Conservation (phyloP, 352 stramenopile species). For the Blastocystis sp. region DNA sequence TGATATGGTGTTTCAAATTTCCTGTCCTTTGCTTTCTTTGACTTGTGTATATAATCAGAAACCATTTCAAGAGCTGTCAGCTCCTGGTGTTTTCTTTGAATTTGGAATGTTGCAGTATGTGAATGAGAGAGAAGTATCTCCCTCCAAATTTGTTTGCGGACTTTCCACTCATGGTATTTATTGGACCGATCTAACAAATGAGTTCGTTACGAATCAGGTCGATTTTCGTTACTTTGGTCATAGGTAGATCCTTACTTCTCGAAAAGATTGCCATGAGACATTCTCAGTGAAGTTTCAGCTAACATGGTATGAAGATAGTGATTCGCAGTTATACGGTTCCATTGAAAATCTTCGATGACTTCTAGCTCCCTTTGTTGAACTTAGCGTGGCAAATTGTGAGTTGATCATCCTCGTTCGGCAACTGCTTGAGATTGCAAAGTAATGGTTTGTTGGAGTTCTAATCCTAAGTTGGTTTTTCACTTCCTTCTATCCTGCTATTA, state of each 20-base stretch:
- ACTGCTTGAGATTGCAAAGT: slow-evolving; percentile 32
- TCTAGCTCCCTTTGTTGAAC: slow-evolving; percentile 3
- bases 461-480: slow-evolving; percentile 10
- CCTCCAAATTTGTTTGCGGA: background rate
- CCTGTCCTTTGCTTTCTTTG: background rate
- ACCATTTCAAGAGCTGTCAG: background rate
- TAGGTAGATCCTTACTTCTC: background rate
- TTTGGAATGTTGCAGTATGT: background rate
- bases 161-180: background rate
- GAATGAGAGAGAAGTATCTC: background rate
- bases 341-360: background rate
- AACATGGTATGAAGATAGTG: background rate
- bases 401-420: background rate
- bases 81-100: slow-evolving; percentile 1
- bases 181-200: slow-evolving; percentile 2
- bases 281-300: slow-evolving; percentile 2
- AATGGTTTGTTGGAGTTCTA: background rate
- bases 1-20: background rate
- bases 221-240: background rate
- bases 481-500: slow-evolving; percentile 20
- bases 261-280: background rate
- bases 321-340: background rate
- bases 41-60: slow-evolving; percentile 1
- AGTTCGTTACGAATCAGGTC: background rate
- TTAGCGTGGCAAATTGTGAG: background rate